Base-by-base conservation (phyloP, 768 basidiomycete species). In the Phylloporus scabripes region DNA sequence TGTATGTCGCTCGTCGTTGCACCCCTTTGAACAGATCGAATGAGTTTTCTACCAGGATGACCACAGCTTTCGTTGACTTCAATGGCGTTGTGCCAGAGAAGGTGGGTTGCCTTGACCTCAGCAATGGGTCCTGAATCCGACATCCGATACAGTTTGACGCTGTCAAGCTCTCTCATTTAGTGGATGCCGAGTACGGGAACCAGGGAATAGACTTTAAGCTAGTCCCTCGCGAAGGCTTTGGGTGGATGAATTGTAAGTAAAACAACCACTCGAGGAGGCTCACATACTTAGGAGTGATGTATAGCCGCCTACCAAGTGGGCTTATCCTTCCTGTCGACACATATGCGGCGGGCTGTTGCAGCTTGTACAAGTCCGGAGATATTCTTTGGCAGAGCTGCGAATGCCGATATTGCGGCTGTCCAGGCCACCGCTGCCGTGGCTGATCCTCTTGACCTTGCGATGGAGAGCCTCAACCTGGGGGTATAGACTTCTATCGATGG, bases 11-110 rank as follows among this genome's bases (percentile, higher is more conserved):
- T 17, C 64, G 60, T 32, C 26, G 15, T 24, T 8, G 20, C 33
- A 23, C 8, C 7, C 10, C 4, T 31, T 10, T n/a, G 17, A 14
- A 29, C 34, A 32, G 23, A 50, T 17, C 32, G 8, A 14, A 31
- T 59, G 23, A 55, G 49, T 12, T 48, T 2, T 42, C 9, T 20
- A 42, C 51, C 54, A 89, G 87, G 86, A 91, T 92, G 87, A 93
- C 92, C 9, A 88, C 86, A 0, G 89, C 91, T 2, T 89, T 92
- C 56, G 93, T 96, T 46, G 92, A 95, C 66, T 97, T 96, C 69
- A 98, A 97, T 67, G 95, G 95, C 4, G 92, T 96, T 31, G 93
- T 98, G 1, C 94, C 95, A 0, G 95, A 98, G 73, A 98, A 98
- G 80, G 87, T 85, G 40, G 26, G 31, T 10, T 42, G 11, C 7